Conservation (phyloP, 2,329 filamentous ascomycete genomes). For the Coleophoma crateriformis region DNA sequence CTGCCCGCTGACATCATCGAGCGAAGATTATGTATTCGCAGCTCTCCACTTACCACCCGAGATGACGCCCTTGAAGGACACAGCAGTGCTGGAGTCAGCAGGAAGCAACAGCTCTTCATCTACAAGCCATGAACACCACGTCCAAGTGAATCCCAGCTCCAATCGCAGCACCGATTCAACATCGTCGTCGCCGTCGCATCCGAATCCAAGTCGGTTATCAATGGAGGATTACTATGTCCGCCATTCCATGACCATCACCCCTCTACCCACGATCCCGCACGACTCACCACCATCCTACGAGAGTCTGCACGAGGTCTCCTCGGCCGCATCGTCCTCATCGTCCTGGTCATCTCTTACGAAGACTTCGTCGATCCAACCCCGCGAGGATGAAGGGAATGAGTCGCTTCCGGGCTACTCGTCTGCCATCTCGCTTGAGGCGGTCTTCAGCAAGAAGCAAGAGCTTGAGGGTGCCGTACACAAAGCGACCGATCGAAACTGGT, state of each 20-base stretch:
- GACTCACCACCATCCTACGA: slow-evolving; percentile 18
- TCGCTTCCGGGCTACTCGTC: slow-evolving; percentile 51
- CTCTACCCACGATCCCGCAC: neutral
- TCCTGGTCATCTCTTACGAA: neutral
- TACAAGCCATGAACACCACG: too few relatives aligned
- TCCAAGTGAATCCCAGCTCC: too few relatives aligned
- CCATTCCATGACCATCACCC: neutral
- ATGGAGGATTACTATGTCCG: neutral
- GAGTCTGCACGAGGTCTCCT: slow-evolving; percentile 8
- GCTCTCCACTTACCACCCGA: too few relatives aligned
- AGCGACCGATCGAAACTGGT: slow-evolving; percentile 59
- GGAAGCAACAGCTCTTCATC: too few relatives aligned
- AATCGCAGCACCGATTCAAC: too few relatives aligned
- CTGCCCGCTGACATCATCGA: too few relatives aligned
- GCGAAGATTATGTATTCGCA: too few relatives aligned
- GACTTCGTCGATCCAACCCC: slow-evolving; percentile 22
- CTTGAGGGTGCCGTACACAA: slow-evolving; percentile 59
- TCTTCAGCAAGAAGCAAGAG: slow-evolving; percentile 61
- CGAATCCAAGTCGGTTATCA: neutral
- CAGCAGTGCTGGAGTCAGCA: too few relatives aligned
- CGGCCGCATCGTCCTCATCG: slow-evolving; percentile 11
- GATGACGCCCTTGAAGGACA: too few relatives aligned
- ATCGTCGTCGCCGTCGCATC: neutral
- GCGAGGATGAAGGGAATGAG: slow-evolving; percentile 36
- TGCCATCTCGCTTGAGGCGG: slow-evolving; percentile 47